These are phyloP conservation scores for Cladobotryum protrusum DNA, from an alignment of 2,329 filamentous ascomycete genomes.

Conservation along the genomic window DNA sequence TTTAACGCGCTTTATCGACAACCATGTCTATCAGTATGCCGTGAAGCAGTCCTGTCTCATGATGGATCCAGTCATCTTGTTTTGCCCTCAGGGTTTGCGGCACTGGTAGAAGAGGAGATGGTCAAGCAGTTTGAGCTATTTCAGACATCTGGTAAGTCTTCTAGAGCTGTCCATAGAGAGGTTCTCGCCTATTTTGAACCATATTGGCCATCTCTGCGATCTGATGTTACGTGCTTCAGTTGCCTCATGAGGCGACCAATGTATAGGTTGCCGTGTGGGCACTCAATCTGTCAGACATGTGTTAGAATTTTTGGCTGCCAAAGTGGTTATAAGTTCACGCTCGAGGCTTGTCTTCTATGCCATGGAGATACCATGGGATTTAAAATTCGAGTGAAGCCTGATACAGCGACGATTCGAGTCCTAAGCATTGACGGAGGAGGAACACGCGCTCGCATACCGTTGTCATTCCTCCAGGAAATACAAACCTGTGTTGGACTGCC, in stretches of 20 bases:
- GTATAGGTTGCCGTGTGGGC: conserved; percentile 12
- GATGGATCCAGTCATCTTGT: no score
- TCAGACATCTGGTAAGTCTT: no score
- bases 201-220: background rate
- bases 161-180: no score
- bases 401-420: conserved; percentile 12
- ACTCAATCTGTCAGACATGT: conserved; percentile 13
- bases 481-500: conserved; percentile 13
- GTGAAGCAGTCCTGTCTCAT: background rate
- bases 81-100: no score
- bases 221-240: conserved; percentile 12
- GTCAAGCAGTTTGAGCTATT: no score
- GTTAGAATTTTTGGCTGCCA: conserved; percentile 9
- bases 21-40: background rate
- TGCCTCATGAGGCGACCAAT: conserved; percentile 13
- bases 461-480: conserved; percentile 14
- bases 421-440: conserved; percentile 16
- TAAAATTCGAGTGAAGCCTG: conserved; percentile 8
- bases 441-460: conserved; percentile 10
- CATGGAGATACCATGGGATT: conserved; percentile 1
- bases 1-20: conserved; percentile 1
- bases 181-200: no score
- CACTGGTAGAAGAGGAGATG: no score
- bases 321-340: conserved; percentile 5
- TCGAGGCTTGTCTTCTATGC: conserved; percentile 12